Percentiles rank a stretch among this genome's conserved stretches.
Conservation (phyloP, 176 grass and related monocot genomes). For the Zea luxurians region DNA sequence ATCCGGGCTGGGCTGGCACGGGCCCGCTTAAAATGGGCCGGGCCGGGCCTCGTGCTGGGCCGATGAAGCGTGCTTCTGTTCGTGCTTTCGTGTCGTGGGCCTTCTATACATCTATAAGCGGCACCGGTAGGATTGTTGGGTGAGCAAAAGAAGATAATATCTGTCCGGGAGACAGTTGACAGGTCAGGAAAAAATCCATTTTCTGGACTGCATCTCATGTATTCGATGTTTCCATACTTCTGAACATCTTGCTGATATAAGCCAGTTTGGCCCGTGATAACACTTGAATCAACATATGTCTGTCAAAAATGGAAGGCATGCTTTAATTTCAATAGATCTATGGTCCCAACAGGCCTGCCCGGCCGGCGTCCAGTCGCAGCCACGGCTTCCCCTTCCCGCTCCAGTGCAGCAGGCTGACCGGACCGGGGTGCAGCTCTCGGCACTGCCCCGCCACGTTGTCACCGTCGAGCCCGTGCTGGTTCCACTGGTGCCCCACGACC, state of each 20-base stretch:
- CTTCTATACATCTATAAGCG: no score
- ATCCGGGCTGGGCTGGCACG: no score
- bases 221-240: constrained; percentile 79
- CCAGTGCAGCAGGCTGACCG: constrained; percentile 96
- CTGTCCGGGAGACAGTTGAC: constrained; percentile 57
- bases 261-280: no score
- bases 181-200: constrained; percentile 74
- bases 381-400: constrained; percentile 98
- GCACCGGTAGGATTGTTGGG: constrained; percentile 92
- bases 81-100: no score
- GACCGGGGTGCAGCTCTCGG: constrained; percentile 83
- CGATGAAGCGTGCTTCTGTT: no score
- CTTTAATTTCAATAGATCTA: not conserved
- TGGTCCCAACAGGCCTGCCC: not conserved
- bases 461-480: constrained; percentile 95
- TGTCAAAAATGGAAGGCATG: no score
- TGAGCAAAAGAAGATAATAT: constrained; percentile 97
- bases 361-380: constrained; percentile 78
- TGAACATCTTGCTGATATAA: constrained; percentile 58
- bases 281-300: no score
- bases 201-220: constrained; percentile 87
- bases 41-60: no score
- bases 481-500: constrained; percentile 94
- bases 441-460: constrained; percentile 90
- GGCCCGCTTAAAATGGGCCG: no score